Evolutionary conservation across 2,329 filamentous ascomycete species (phyloP).

Genomic region (Ceratocystis diversiconidia): DNA sequence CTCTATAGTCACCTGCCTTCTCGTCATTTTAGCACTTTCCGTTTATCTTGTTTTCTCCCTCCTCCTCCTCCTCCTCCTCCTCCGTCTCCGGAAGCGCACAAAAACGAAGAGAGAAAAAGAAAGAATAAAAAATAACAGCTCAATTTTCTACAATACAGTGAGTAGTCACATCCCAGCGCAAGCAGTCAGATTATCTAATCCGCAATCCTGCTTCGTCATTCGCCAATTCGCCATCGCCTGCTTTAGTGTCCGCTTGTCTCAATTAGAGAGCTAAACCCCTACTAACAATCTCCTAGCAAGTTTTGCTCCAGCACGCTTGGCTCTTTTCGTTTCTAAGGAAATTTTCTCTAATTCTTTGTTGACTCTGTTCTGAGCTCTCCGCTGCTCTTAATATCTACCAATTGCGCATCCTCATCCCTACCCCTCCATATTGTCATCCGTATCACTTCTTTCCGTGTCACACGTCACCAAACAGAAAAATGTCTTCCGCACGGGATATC

Average conservation of each 20-base stretch:
- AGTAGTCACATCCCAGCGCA: neutral
- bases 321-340: neutral
- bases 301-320: neutral
- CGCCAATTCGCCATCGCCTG: neutral
- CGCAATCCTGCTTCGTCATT: slow-evolving; percentile 16
- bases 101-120: neutral
- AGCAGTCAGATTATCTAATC: slow-evolving; percentile 2
- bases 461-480: neutral
- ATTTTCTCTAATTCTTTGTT: neutral
- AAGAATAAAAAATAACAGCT: neutral
- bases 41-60: neutral
- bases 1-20: too few relatives aligned
- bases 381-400: neutral
- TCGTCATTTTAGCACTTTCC: neutral
- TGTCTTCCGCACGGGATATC: slow-evolving; percentile 35
- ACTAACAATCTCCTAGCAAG: neutral
- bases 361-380: neutral
- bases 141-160: neutral
- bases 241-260: neutral
- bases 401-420: too few relatives aligned
- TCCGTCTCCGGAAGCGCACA: slow-evolving; percentile 16
- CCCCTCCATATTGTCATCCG: neutral
- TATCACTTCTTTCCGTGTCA: neutral
- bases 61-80: neutral
- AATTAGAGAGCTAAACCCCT: neutral